Percentiles rank a stretch among this genome's conserved stretches.
Evolutionary conservation across 2,329 filamentous ascomycete species (phyloP).

Genomic region (Endoconidiophora laricicola): DNA sequence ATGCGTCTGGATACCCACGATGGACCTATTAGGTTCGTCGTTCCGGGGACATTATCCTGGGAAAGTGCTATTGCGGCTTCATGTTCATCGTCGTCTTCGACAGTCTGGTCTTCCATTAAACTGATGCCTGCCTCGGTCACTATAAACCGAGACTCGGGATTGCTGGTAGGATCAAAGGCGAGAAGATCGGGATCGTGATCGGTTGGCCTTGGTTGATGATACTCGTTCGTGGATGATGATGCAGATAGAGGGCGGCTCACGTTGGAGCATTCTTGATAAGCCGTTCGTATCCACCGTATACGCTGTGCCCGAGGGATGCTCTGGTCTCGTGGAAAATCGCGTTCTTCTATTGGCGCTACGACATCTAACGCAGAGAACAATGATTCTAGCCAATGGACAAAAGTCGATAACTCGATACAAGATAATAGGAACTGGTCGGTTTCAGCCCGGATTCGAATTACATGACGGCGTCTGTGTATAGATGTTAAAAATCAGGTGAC

Average conservation of each 20-base stretch:
- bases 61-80: conserved; percentile 1
- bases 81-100: conserved; percentile 4
- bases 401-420: conserved; percentile 45
- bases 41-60: background rate
- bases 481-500: background rate
- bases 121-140: conserved; percentile 8
- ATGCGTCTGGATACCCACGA: conserved; percentile 12
- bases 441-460: conserved; percentile 56
- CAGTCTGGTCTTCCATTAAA: conserved; percentile 15
- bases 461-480: conserved; percentile 36
- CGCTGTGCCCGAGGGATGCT: conserved; percentile 42
- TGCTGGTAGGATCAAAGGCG: background rate
- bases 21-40: background rate
- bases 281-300: conserved; percentile 31
- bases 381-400: conserved; percentile 51
- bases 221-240: background rate
- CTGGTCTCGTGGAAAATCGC: conserved; percentile 45
- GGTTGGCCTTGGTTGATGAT: too few species aligned
- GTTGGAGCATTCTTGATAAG: conserved; percentile 15
- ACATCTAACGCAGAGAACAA: conserved; percentile 61
- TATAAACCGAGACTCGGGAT: conserved; percentile 3
- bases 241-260: conserved; percentile 18
- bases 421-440: conserved; percentile 58
- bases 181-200: too few species aligned
- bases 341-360: conserved; percentile 52